These are phyloP conservation scores for Gynochthodes officinalis DNA, from an alignment of 257 asterid genomes.

Conservation along the genomic window DNA sequence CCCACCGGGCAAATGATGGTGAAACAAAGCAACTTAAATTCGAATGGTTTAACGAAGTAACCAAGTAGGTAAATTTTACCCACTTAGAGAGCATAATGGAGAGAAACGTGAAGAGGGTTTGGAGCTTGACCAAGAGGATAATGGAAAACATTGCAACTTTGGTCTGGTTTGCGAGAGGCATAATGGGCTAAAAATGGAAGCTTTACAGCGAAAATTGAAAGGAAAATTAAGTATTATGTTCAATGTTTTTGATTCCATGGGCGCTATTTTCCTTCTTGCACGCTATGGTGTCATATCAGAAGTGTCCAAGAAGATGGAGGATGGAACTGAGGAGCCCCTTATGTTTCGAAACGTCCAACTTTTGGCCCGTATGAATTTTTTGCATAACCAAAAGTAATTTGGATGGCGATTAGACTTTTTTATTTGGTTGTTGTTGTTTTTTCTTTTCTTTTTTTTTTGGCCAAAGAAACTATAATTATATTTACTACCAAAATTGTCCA, in stretches of 20 bases:
- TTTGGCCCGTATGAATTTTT: background rate
- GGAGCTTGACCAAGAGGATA: conserved; percentile 32
- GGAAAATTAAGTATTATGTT: background rate
- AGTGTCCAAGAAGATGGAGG: background rate
- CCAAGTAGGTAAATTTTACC: background rate
- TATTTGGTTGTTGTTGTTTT: no score
- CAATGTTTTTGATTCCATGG: conserved; percentile 15
- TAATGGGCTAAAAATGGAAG: conserved; percentile 31
- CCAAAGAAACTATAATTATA: no score
- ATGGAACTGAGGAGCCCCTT: background rate
- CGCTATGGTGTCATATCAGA: background rate
- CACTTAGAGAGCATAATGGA: conserved; percentile 46
- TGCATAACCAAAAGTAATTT: no score
- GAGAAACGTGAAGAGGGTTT: conserved; percentile 38
- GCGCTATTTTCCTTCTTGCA: background rate
- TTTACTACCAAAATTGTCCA: no score
- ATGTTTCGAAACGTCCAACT: background rate
- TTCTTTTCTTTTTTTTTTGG: no score
- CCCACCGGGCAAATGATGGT: background rate
- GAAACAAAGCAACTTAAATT: background rate
- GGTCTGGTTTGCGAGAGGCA: conserved; percentile 20
- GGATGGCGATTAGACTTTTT: no score
- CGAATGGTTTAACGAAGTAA: background rate
- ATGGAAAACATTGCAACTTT: conserved; percentile 23
- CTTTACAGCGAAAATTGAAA: conserved; percentile 10